phyloP scores from a whole-genome alignment of 768 basidiomycete genomes.

The Termitomyces titanicus region DNA sequence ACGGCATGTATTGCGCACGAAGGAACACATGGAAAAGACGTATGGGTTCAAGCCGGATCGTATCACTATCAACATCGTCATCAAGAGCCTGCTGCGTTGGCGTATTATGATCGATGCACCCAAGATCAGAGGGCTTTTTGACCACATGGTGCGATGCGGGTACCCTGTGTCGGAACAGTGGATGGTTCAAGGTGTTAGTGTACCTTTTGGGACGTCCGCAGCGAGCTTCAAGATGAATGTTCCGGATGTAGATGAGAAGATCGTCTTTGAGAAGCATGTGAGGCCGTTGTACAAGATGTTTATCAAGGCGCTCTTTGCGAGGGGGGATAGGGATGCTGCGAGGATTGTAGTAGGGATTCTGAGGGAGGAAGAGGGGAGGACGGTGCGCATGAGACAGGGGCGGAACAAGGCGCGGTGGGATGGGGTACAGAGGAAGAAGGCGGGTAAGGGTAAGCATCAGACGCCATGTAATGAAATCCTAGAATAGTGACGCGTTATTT shows the following conservation, averaged over 20 bases:
- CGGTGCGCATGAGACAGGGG: conserved; percentile 27
- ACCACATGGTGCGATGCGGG: conserved; percentile 56
- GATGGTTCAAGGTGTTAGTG: conserved; percentile 21
- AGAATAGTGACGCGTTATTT: neutral
- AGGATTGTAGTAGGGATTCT: conserved; percentile 52
- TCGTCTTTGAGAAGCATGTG: conserved; percentile 58
- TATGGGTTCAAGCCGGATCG: conserved; percentile 60
- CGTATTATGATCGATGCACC: conserved; percentile 34
- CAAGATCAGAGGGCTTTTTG: conserved; percentile 56
- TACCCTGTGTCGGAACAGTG: conserved; percentile 43
- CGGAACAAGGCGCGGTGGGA: conserved; percentile 26
- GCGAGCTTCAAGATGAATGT: conserved; percentile 21
- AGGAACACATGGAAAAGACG: conserved; percentile 37
- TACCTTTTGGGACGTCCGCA: conserved; percentile 43
- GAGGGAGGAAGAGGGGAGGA: conserved; percentile 35
- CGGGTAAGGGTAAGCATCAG: neutral
- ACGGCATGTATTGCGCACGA: conserved; percentile 35
- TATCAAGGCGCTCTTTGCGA: conserved; percentile 56
- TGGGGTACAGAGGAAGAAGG: conserved; percentile 29
- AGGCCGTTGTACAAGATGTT: conserved; percentile 72
- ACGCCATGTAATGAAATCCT: neutral
- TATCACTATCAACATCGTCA: conserved; percentile 65
- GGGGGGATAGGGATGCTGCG: conserved; percentile 53
- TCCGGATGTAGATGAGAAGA: conserved; percentile 34
- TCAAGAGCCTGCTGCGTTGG: conserved; percentile 60